A percentile compares a stretch with the other conserved stretches of the same genome.
These are phyloP conservation scores for Daldinia sp. DNA, from an alignment of 2,329 filamentous ascomycete species.

Conservation along the genomic window DNA sequence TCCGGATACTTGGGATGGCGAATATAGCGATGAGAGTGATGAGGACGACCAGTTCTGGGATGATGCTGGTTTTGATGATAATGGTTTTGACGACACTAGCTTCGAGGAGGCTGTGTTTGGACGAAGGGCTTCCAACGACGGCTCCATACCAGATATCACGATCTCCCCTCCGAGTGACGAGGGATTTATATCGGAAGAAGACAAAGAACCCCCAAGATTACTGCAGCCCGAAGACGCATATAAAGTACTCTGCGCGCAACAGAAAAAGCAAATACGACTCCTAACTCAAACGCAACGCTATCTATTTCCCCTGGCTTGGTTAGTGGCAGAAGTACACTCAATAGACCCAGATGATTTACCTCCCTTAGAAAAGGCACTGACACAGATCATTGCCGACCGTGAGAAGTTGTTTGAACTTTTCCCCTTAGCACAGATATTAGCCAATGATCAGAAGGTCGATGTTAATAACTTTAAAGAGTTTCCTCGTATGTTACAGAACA, in stretches of 20 bases:
- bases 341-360: constrained; percentile 19
- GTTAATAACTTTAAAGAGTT: constrained; percentile 18
- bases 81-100: constrained; percentile 10
- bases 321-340: constrained; percentile 31
- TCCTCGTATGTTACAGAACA: constrained; percentile 9
- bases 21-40: constrained; percentile 3
- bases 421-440: constrained; percentile 35
- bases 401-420: constrained; percentile 24
- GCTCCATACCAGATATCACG: constrained; percentile 16
- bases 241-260: constrained; percentile 21
- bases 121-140: neutral
- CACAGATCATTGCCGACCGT: constrained; percentile 35
- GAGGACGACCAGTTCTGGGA: constrained; percentile 14
- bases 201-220: neutral
- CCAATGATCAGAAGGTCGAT: constrained; percentile 33
- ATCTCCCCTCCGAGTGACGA: constrained; percentile 20
- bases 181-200: neutral
- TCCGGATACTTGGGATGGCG: constrained; percentile 11
- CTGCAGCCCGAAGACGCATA: constrained; percentile 24
- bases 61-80: constrained; percentile 16
- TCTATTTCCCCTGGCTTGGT: constrained; percentile 30
- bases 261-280: constrained; percentile 13
- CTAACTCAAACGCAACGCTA: neutral
- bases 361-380: constrained; percentile 16
- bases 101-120: constrained; percentile 3